Base-by-base conservation (phyloP, 2,329 filamentous ascomycete species). In the Didymosphaeria variabile region DNA sequence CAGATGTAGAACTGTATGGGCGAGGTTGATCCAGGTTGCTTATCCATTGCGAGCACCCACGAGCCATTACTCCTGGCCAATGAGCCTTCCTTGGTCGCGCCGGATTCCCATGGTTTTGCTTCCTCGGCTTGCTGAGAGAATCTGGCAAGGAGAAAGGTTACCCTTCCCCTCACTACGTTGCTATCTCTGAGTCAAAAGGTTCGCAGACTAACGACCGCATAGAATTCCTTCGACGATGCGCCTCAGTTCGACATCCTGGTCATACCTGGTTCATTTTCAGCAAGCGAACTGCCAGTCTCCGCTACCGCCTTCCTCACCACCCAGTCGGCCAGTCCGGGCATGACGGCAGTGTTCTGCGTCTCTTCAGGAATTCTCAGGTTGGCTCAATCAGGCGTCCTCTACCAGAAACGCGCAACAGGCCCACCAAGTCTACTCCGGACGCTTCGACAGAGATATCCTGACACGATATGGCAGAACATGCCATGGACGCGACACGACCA, bases 111-210 rank as follows among this genome's bases (percentile, higher is more conserved):
- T 67, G 67, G 68, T 70, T 66, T 71, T 72, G 71, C 59, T 58
- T 46, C 59, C 50, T 62, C 59, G 67, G 69, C 67, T 67, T 71
- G 72, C 66, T 72, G 61, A 69, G 67, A 73, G 70, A 73, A 59
- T 73, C 73, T 77, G 70, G 73, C 74, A 69, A 66, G 71, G 73
- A 77, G 72, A 76, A 76, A 77, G 73, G 74, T 76, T 68, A 74
- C 72, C 71, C 63, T 47, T 62, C 63, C 61, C 50, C 49, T 45
- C 44, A 42, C 42, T 42, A 56, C 44, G 61, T 57, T 57, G 32
- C 57, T 40, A 36, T 36, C 15, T 40, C 15, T 12, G 23, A 31
- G 5, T 42, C 4, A n/a, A 15, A 26, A 45, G 38, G 34, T 40
- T 42, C 34, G 42, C 5, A 38, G 12, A 47, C 74, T 77, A 58